Evolutionary conservation across 306 rosid genomes (phyloP), one percentile per base, ranked within the genome.

Genomic region (Delonix regia): DNA sequence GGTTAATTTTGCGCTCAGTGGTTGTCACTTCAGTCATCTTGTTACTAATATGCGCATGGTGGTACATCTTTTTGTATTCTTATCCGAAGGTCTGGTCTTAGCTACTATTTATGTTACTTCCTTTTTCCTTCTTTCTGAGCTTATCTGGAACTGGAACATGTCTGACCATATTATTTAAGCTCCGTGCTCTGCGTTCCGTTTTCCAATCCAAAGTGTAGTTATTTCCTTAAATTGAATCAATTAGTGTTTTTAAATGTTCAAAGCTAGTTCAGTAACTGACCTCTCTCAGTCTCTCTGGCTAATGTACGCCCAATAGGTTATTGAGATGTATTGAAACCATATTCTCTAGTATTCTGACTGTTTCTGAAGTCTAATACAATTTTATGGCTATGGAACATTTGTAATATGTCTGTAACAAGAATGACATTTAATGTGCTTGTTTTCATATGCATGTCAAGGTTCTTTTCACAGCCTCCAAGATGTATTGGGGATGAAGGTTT

Each of bases 31-130:
- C 82, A 15, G n/a, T 81, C 14, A 21, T 83, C 33, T 75, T 81
- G 0, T 45, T 78, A 12, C 81, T 89, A 60, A 91, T 89, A 64
- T 83, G 72, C 69, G 85, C 89, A 2, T 92, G 98, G 97, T 94
- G 99, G 97, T 95, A 86, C 83, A 88, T 92, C 78, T 94, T 94
- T 77, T 86, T 92, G 38, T 90, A 89, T 77, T 88, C 97, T 65
- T 94, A 92, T 82, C 99, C 99, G 7, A 90, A 90, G 97, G 99
- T 93, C 11, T 21, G 80, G 15, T 39, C 21, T 45, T 68, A 47
- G 28, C 64, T 34, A 39, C 55, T 12, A 44, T 53, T 36, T 60
- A 18, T 73, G 51, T 55, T 56, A 1, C 55, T 74, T 11, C 38
- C 24, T 68, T 62, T 4, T 63, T 63, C 47, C 18, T 15, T 39